Base-by-base conservation (phyloP, 2,329 filamentous ascomycete genomes). In the Davidsoniella eucalypti region DNA sequence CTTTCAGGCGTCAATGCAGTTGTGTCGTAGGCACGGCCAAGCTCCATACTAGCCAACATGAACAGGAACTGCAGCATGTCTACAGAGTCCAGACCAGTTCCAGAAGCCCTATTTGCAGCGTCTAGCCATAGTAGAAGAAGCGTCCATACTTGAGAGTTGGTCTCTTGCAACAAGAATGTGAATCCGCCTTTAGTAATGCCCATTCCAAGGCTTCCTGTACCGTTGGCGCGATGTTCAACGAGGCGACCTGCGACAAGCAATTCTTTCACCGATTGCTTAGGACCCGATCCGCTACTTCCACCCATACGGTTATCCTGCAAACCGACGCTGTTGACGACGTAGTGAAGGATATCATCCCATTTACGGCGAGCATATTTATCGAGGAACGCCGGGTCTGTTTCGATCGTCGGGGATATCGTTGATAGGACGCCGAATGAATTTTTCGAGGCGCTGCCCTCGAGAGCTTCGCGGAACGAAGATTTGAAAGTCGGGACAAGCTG, bases 21-120 rank as follows among this genome's bases (percentile, higher is more conserved):
- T 17, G 87, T 94, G 61, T 86, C 85, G 68, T 98, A 98, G 39
- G 87, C 84, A 55, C 85, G 80, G 10, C 92, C 92, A 8, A 96
- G 80, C 61, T 96, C 88, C 52, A 96, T 78, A 48, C 84, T 93
- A 43, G 90, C 90, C 25, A 98, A 80, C 61, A 95, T 84, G 65
- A 98, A 96, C 57, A 98, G 78, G 63, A 98, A 98, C 5, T 86
- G 88, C 5, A 98, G 77, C 62, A 96, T 88, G 60, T 98, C 92
- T 44, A 94, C 87, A 53, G 84, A 81, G 57, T 94, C 87, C 72
- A 94, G 82, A 29, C 76, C 75, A 14, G 84, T 69, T 59, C 72
- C 60, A 42, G 63, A 62, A 46, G 65, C 63, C 12, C 63, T 65
- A 57, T 87, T 82, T 42, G 84, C 83, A 54, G 87, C 84, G 57